Conservation (phyloP, 768 basidiomycete species). For the Collybia sp. region DNA sequence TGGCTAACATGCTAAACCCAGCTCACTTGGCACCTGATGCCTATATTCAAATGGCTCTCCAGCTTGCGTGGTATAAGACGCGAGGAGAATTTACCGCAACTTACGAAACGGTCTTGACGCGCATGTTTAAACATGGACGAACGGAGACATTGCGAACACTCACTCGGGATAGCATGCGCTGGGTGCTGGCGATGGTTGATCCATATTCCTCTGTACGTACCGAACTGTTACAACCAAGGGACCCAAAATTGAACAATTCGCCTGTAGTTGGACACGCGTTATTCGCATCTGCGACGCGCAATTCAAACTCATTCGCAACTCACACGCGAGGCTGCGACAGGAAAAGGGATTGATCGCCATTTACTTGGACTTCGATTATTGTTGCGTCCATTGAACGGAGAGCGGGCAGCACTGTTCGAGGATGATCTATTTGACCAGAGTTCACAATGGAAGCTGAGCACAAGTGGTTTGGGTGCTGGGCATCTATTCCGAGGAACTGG, state of each 20-base stretch:
- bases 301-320: conserved; percentile 65
- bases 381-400: conserved; percentile 48
- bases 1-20: conserved; percentile 3
- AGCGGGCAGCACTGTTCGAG: conserved; percentile 62
- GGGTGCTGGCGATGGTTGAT: conserved; percentile 74
- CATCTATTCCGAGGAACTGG: conserved; percentile 87
- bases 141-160: conserved; percentile 86
- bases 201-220: conserved; percentile 39
- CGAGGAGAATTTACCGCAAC: conserved; percentile 79
- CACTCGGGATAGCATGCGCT: conserved; percentile 67
- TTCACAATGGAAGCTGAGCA: conserved; percentile 83
- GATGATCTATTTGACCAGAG: conserved; percentile 74
- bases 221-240: not conserved
- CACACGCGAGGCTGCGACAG: conserved; percentile 74
- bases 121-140: conserved; percentile 80
- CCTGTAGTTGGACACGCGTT: conserved; percentile 27
- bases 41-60: conserved; percentile 87
- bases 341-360: conserved; percentile 86
- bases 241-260: not conserved
- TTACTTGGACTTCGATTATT: conserved; percentile 78
- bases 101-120: conserved; percentile 90
- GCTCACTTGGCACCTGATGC: conserved; percentile 66
- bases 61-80: conserved; percentile 85
- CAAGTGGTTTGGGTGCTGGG: conserved; percentile 86
- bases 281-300: conserved; percentile 59